A percentile compares a stretch with the other conserved stretches of the same genome.
Evolutionary conservation across 495 filamentous ascomycete species (phyloP).

Genomic region (Parachaetomium inaequale): DNA sequence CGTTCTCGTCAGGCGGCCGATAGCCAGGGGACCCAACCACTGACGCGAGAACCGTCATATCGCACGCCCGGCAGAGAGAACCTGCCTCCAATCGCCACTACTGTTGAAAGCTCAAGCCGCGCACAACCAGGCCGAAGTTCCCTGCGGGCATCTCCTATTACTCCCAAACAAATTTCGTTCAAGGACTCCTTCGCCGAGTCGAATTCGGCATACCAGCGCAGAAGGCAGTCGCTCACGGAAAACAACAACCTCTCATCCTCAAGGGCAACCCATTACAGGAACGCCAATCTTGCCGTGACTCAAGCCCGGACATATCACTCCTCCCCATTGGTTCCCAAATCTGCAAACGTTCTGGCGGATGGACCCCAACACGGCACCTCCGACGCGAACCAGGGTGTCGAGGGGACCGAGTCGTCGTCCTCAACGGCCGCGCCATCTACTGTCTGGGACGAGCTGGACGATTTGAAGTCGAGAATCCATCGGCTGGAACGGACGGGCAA

Average conservation of each 20-base stretch:
- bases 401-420: slow-evolving; percentile 73
- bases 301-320: slow-evolving; percentile 52
- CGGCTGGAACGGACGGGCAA: slow-evolving; percentile 90
- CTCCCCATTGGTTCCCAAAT: slow-evolving; percentile 53
- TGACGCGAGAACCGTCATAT: slow-evolving; percentile 29
- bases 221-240: slow-evolving; percentile 41
- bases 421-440: slow-evolving; percentile 88
- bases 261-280: slow-evolving; percentile 47
- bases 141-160: slow-evolving; percentile 39
- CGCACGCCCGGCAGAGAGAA: slow-evolving; percentile 27
- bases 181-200: slow-evolving; percentile 45
- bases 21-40: slow-evolving; percentile 32
- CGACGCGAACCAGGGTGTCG: slow-evolving; percentile 41
- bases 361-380: slow-evolving; percentile 26
- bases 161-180: slow-evolving; percentile 39
- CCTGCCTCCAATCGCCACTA: slow-evolving; percentile 23
- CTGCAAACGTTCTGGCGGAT: slow-evolving; percentile 35
- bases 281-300: slow-evolving; percentile 54
- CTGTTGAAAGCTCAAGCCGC: slow-evolving; percentile 25
- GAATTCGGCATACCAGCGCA: slow-evolving; percentile 38
- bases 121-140: slow-evolving; percentile 23
- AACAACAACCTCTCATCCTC: slow-evolving; percentile 28
- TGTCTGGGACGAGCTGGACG: slow-evolving; percentile 97
- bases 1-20: slow-evolving; percentile 33
- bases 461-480: slow-evolving; percentile 88